These are phyloP conservation scores for Smallanthus sonchifolius DNA, from an alignment of 129 eudicot species.

Conservation along the genomic window DNA sequence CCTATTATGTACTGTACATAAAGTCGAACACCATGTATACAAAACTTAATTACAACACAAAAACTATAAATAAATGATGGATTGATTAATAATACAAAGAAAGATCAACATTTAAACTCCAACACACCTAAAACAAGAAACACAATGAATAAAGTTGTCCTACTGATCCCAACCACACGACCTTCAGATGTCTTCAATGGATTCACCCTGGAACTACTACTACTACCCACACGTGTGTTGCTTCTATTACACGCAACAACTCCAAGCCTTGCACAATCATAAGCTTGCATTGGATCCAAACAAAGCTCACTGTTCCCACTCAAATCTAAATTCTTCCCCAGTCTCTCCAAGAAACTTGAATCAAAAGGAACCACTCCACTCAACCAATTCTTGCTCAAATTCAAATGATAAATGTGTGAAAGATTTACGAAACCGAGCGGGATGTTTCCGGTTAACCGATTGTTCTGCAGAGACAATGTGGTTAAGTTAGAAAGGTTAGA, in stretches of 20 bases:
- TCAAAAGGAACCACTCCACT: slow-evolving; percentile 68
- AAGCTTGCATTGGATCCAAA: slow-evolving; percentile 48
- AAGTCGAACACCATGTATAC: not conserved
- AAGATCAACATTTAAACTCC: slow-evolving; percentile 13
- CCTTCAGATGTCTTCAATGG: slow-evolving; percentile 64
- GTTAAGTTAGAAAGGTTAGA: slow-evolving; percentile 44
- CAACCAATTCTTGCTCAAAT: slow-evolving; percentile 65
- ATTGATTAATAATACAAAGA: not conserved
- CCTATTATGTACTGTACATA: too few relatives aligned
- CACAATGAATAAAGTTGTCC: slow-evolving; percentile 30
- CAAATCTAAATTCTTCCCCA: slow-evolving; percentile 65
- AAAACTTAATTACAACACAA: not conserved
- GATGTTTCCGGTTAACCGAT: slow-evolving; percentile 54
- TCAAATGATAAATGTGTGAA: slow-evolving; percentile 65
- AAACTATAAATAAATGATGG: not conserved
- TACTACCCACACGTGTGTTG: slow-evolving; percentile 34
- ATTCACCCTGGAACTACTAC: slow-evolving; percentile 22
- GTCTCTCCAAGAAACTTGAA: slow-evolving; percentile 60
- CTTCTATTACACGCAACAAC: slow-evolving; percentile 46
- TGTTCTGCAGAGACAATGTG: slow-evolving; percentile 68
- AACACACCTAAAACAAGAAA: slow-evolving; percentile 27
- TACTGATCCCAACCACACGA: slow-evolving; percentile 15
- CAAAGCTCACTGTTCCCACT: slow-evolving; percentile 69
- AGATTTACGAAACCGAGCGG: slow-evolving; percentile 51
- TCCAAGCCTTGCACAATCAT: slow-evolving; percentile 33